Base-by-base conservation (phyloP, 2,329 filamentous ascomycete species). In the Hansfordia pulvinata region DNA sequence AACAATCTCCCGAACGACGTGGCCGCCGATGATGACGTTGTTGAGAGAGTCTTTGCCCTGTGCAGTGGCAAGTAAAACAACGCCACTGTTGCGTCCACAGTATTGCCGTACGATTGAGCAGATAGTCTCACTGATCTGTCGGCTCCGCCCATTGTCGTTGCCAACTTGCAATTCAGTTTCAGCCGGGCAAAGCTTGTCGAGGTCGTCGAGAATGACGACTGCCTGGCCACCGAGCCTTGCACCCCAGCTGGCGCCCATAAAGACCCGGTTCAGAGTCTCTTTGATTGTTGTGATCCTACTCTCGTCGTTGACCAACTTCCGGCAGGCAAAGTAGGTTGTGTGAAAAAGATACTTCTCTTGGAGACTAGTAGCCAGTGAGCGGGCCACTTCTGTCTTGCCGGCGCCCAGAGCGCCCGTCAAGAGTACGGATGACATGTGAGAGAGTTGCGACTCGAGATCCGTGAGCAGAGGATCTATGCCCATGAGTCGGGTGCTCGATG, bases 161-260 rank as follows among this genome's bases (percentile, higher is more conserved):
- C 84, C 84, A 4, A 93, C 82, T 50, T 94, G 84, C 9, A 98
- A 64, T 49, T 98, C 90, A 0, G 86, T 94, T 53, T 98, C 92
- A 1, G 76, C 78, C 0, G 90, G 88, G 45, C 88, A 96, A 2
- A 98, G 62, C 43, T 83, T 84, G 52, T 98, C 90, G 6, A 98
- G 56, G 43, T 98, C 90, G 44, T 98, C 90, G 2, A 98, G 61
- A 25, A 98, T 72, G 12, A 98, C 81, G 3, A 96, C 49, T 0
- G 86, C 71, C 35, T 73, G 76, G 4, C 90, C 90, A 13, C 85
- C 86, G 1, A 90, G 64, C 32, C 88, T 69, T 19, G 88, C 83
- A 19, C 83, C 85, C 90, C 90, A 98, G 21, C 81, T 78, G 3
- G 90, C 90, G 12, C 73, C 69, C 62, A 90, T 84, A 47, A 98